Conservation (phyloP, 2,329 filamentous ascomycete genomes). For the Aspergillus spinulosporus region DNA sequence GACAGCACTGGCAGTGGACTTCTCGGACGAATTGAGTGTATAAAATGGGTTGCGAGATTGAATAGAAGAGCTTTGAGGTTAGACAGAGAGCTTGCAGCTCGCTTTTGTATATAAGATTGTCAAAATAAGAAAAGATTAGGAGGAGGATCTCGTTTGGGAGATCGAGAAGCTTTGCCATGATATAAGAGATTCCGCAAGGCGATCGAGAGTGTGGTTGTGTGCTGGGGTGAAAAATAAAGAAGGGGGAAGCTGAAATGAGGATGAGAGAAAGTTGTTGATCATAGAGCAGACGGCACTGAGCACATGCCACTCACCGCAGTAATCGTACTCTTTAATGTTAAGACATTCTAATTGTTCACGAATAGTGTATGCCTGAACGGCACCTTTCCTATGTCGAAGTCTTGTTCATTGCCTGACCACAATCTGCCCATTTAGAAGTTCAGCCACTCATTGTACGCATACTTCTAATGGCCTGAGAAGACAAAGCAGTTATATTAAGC, state of each 20-base stretch:
- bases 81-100: constrained; percentile 4
- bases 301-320: no score
- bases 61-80: constrained; percentile 3
- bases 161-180: constrained; percentile 1
- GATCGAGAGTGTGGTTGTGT: not conserved
- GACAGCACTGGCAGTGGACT: not conserved
- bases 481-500: not conserved
- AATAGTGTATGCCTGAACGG: not conserved
- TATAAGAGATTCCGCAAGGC: not conserved
- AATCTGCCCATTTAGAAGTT: no score
- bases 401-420: no score
- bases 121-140: not conserved
- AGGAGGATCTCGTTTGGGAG: constrained; percentile 6
- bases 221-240: no score
- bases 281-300: not conserved
- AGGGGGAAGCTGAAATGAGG: not conserved
- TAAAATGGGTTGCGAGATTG: constrained; percentile 9
- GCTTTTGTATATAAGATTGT: not conserved
- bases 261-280: not conserved
- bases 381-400: no score
- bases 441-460: no score
- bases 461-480: no score
- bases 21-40: constrained; percentile 1
- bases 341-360: not conserved
- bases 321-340: no score